Base-by-base conservation (phyloP, 108 stramenopile species). In the Pinguiococcus pyrenoidosus region DNA sequence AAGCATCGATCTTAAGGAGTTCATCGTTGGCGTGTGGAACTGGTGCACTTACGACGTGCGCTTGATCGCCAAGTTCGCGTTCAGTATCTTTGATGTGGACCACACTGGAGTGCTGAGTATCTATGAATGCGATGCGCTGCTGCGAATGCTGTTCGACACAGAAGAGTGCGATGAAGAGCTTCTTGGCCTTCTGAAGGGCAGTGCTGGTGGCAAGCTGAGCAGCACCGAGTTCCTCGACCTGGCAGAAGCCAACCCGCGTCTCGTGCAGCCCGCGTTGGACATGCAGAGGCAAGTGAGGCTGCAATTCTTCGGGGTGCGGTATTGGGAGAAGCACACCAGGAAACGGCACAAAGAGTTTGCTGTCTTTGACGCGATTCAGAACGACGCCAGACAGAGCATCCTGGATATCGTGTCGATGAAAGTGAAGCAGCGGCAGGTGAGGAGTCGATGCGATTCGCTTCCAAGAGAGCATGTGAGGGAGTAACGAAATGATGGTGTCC, bases 61-160 rank as follows among this genome's bases (percentile, higher is more conserved):
- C 8, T 32, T 69, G 21, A 51, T 73, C 27, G 56, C 53, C 10
- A 61, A 54, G 56, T 57, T 71, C 28, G 48, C 71, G 12, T 78
- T 69, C 32, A 65, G 70, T 34, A 66, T 75, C 20, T 75, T 72
- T 41, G 76, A 78, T 44, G 49, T 69, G 3, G 76, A 75, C 34
- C 27, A 44, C n/a, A 22, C 16, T 2, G 74, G 68, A 0, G 29
- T 29, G 26, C 16, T 75, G 20, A 53, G 59, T 14, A 40, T 63
- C 47, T 25, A 47, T 2, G 73, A 78, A 35, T 51, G 56, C 32
- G 49, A 69, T 46, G 71, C 71, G 8, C 34, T 75, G 67, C 16
- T 75, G 27, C 21, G 71, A 8, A 68, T 75, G 71, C 36, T 75
- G 0, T 69, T 43, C 33, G 21, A 35, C 13, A 29, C 14, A 18